Evolutionary conservation across 768 basidiomycete genomes (phyloP).

Genomic region (Pleurotus tuber-regium): DNA sequence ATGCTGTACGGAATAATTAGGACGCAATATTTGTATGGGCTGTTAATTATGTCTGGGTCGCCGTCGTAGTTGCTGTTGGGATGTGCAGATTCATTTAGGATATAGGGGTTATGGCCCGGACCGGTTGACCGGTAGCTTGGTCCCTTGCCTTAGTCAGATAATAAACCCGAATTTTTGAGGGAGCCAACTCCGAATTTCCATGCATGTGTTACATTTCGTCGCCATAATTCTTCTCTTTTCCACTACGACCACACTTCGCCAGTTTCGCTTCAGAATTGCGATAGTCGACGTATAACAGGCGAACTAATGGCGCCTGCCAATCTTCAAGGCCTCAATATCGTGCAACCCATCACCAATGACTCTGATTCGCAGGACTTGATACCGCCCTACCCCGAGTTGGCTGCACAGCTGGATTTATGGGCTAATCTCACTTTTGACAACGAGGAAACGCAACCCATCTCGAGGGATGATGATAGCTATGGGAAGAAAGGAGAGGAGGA

Average conservation of each 20-base stretch:
- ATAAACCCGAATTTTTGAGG: background rate
- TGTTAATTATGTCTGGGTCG: too few relatives aligned
- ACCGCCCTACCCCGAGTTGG: slow-evolving; percentile 69
- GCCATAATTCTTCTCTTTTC: slow-evolving; percentile 1
- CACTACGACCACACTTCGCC: slow-evolving; percentile 10
- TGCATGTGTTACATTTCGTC: slow-evolving; percentile 2
- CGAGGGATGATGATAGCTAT: slow-evolving; percentile 21
- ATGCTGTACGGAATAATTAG: too few relatives aligned
- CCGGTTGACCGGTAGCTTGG: background rate
- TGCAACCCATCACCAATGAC: slow-evolving; percentile 50
- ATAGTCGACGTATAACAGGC: background rate
- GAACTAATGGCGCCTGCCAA: slow-evolving; percentile 55
- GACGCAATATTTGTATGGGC: too few relatives aligned
- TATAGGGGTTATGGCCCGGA: background rate
- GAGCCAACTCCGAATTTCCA: slow-evolving; percentile 2
- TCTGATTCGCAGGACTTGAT: slow-evolving; percentile 58
- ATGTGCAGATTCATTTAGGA: too few relatives aligned
- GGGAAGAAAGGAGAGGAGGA: slow-evolving; percentile 32
- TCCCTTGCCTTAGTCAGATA: background rate
- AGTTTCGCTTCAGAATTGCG: background rate
- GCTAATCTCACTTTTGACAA: slow-evolving; percentile 77
- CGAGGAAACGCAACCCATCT: slow-evolving; percentile 15
- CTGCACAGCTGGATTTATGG: slow-evolving; percentile 81
- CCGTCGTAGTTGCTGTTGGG: too few relatives aligned
- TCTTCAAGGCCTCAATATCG: slow-evolving; percentile 79